Evolutionary conservation across 2,329 filamentous ascomycete genomes (phyloP).

Genomic region (Phymatotrichopsis omnivora): DNA sequence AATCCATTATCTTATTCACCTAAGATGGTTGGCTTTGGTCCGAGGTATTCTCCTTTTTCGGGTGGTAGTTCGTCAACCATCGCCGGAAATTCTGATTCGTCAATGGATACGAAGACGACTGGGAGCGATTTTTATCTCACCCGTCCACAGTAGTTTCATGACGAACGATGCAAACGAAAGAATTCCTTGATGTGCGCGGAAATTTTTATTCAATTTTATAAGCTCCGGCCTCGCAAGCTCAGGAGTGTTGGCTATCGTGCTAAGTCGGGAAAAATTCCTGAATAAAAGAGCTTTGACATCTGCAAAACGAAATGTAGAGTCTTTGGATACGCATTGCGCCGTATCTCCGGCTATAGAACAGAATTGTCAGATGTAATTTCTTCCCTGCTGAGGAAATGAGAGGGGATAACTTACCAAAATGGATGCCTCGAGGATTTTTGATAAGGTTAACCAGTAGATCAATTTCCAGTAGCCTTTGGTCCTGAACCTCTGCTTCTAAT

Average conservation of each 20-base stretch:
- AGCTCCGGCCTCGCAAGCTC: conserved; percentile 28
- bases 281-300: conserved; percentile 34
- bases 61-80: conserved; percentile 18
- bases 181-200: conserved; percentile 35
- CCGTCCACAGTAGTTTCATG: conserved; percentile 33
- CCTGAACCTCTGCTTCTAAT: conserved; percentile 31
- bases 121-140: conserved; percentile 22
- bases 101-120: too few relatives aligned
- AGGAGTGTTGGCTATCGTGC: conserved; percentile 25
- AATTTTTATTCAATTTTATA: conserved; percentile 33
- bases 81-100: conserved; percentile 15
- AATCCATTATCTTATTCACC: conserved; percentile 2
- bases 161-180: conserved; percentile 33
- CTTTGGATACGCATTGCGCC: conserved; percentile 35
- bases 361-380: conserved; percentile 22
- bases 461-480: conserved; percentile 32
- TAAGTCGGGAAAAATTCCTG: conserved; percentile 27
- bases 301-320: conserved; percentile 34
- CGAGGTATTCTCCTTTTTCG: conserved; percentile 17
- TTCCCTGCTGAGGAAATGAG: background rate
- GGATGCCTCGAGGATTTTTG: conserved; percentile 32
- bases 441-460: conserved; percentile 31
- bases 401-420: conserved; percentile 26
- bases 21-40: conserved; percentile 20
- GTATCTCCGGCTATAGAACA: conserved; percentile 32